Percentiles rank a stretch among this genome's conserved stretches.
Evolutionary conservation across 2,329 filamentous ascomycete genomes (phyloP).

Genomic region (Torrubiella hemipterigena): DNA sequence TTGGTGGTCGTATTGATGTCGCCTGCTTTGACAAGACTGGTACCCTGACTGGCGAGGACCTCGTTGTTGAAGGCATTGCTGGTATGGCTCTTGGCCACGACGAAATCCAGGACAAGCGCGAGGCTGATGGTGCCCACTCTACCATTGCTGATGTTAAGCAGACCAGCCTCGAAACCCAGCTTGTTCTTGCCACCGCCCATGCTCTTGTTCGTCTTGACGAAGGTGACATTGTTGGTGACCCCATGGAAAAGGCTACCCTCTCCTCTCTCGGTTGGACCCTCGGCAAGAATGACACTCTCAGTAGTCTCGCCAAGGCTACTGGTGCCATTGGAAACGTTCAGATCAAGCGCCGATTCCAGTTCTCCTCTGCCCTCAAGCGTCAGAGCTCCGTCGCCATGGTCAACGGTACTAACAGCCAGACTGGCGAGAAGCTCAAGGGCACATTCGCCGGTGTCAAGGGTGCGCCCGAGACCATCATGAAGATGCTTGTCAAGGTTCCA

Average conservation of each 20-base stretch:
- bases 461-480: conserved; percentile 91
- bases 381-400: conserved; percentile 90
- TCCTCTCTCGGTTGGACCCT: conserved; percentile 82
- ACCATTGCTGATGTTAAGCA: conserved; percentile 60
- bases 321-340: conserved; percentile 60
- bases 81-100: conserved; percentile 64
- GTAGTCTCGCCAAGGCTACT: conserved; percentile 37
- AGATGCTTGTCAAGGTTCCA: conserved; percentile 76
- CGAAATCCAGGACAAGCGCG: conserved; percentile 51
- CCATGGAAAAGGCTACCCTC: conserved; percentile 97
- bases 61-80: conserved; percentile 94
- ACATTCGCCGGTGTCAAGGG: conserved; percentile 96
- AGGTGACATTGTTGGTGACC: conserved; percentile 92
- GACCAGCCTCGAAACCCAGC: conserved; percentile 68
- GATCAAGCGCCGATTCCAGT: conserved; percentile 94
- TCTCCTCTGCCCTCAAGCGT: conserved; percentile 90
- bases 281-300: conserved; percentile 77
- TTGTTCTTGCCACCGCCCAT: conserved; percentile 90
- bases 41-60: conserved; percentile 88
- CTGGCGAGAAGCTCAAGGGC: conserved; percentile 63
- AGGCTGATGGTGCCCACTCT: conserved; percentile 73
- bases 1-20: conserved; percentile 86
- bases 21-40: conserved; percentile 99
- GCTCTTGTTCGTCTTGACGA: conserved; percentile 94
- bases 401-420: conserved; percentile 56